Conservation (phyloP, 2,329 filamentous ascomycete genomes). For the Trichoderma oligosporum region DNA sequence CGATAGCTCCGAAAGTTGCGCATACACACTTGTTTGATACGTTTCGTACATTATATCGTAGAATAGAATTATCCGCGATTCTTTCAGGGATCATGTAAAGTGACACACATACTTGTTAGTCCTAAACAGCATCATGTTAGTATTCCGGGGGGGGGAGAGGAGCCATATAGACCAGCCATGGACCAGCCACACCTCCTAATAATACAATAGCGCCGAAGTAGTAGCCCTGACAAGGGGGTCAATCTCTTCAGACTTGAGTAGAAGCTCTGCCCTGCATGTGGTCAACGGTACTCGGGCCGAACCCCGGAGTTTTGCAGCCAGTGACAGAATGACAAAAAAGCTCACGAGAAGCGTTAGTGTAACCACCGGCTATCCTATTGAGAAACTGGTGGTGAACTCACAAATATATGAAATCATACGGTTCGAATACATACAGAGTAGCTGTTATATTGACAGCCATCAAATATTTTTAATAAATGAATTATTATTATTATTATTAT, state of each 20-base stretch:
- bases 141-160: no score
- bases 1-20: neutral
- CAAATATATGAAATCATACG: slow-evolving; percentile 1
- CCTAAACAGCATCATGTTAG: no score
- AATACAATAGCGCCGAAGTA: slow-evolving; percentile 19
- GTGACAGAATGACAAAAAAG: neutral
- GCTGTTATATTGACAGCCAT: neutral
- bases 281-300: slow-evolving; percentile 17
- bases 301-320: slow-evolving; percentile 18
- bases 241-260: slow-evolving; percentile 1
- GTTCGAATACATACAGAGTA: neutral
- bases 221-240: slow-evolving; percentile 1
- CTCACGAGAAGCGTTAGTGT: neutral
- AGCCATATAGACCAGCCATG: neutral
- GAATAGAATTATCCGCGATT: no score
- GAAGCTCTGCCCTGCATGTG: slow-evolving; percentile 1
- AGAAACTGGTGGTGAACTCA: neutral
- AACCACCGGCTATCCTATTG: slow-evolving; percentile 3
- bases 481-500: no score
- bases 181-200: slow-evolving; percentile 7
- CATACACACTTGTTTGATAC: neutral
- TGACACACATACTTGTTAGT: no score
- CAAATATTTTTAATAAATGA: no score
- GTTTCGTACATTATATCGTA: no score
- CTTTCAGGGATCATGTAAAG: no score